phyloP scores from a whole-genome alignment of 2,329 filamentous ascomycete species.

The Neopestalotiopsis sp. region DNA sequence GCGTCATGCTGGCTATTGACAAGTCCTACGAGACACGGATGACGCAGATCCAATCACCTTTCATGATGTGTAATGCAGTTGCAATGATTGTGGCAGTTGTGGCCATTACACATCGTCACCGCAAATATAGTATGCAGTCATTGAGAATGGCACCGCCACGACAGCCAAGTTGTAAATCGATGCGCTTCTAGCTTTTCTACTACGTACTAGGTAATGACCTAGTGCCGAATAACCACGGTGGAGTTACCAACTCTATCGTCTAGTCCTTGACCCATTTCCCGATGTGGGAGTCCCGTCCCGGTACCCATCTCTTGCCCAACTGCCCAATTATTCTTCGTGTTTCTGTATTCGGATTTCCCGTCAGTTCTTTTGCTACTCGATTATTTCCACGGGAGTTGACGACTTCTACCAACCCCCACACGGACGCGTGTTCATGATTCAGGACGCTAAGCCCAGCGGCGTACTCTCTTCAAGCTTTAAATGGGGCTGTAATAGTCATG shows the following conservation, averaged over 20 bases:
- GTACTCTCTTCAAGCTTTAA: neutral
- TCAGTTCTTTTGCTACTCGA: neutral
- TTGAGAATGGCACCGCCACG: too few species aligned
- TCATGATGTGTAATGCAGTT: neutral
- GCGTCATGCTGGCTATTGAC: too few species aligned
- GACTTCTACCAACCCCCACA: neutral
- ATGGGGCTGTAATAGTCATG: neutral
- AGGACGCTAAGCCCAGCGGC: neutral
- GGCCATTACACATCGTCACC: neutral
- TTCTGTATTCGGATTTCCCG: neutral
- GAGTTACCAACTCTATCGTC: too few species aligned
- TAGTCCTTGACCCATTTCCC: neutral
- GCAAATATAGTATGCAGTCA: neutral
- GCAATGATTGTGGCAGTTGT: neutral
- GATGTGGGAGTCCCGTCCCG: neutral
- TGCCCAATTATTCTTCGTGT: neutral
- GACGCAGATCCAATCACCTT: neutral
- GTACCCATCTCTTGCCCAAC: neutral
- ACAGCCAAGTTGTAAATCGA: too few species aligned
- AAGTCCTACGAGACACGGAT: neutral
- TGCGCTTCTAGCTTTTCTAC: too few species aligned
- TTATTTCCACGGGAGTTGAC: neutral
- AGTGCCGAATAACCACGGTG: too few species aligned
- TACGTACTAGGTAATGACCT: too few species aligned
- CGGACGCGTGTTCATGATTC: neutral